Percentiles rank a stretch among this genome's conserved stretches.
Evolutionary conservation across 495 filamentous ascomycete genomes (phyloP).

Genomic region (Annulohypoxylon maeteangense): DNA sequence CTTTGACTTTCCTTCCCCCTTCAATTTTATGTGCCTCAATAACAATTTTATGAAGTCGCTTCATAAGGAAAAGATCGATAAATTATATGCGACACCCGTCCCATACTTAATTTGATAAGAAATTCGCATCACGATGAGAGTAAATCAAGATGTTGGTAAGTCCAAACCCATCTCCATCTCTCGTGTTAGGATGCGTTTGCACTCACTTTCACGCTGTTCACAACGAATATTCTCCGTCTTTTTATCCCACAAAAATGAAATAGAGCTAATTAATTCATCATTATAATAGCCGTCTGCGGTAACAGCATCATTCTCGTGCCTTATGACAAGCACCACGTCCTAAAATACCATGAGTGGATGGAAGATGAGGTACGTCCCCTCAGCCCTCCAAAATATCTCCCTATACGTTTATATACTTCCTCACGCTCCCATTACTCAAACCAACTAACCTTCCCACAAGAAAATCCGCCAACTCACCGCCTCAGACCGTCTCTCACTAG

Average conservation of each 20-base stretch:
- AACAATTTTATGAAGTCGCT: neutral
- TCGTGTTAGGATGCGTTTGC: neutral
- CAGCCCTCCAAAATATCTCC: neutral
- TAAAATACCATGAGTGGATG: constrained; percentile 90
- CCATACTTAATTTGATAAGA: neutral
- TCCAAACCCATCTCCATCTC: neutral
- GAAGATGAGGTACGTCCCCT: constrained; percentile 72
- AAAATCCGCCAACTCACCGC: constrained; percentile 85
- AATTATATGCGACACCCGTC: neutral
- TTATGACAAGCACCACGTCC: constrained; percentile 83
- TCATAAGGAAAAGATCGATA: neutral
- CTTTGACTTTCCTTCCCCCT: neutral
- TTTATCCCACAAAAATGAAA: neutral
- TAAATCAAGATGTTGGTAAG: constrained; percentile 60
- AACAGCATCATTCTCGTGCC: constrained; percentile 78
- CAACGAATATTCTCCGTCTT: neutral
- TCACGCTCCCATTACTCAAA: neutral
- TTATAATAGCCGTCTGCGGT: constrained; percentile 70
- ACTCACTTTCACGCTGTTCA: neutral
- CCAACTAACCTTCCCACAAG: constrained; percentile 48
- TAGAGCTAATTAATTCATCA: neutral
- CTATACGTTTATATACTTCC: neutral
- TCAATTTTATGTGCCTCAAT: neutral
- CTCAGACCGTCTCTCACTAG: constrained; percentile 79
- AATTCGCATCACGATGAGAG: constrained; percentile 43